A percentile compares a stretch with the other conserved stretches of the same genome.
phyloP scores from a whole-genome alignment of 73 alveolate species.

The Paramecium primaurelia region DNA sequence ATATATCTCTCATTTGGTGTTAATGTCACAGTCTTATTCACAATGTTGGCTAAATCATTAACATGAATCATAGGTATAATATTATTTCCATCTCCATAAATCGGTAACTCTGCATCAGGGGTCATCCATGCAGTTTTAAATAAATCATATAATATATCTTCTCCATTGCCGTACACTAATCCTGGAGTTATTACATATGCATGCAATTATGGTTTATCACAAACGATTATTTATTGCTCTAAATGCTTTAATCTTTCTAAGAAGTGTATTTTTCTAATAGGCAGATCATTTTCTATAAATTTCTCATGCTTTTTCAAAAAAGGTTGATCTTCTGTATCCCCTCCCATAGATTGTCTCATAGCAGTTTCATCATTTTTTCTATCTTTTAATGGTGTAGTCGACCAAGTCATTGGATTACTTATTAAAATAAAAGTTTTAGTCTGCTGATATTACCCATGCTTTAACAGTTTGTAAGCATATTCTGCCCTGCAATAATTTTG shows the following conservation, averaged over 20 bases:
- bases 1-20: conserved; percentile 58
- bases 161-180: conserved; percentile 15
- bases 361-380: conserved; percentile 1
- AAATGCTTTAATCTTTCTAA: neutral
- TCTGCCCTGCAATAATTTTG: neutral
- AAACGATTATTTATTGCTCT: neutral
- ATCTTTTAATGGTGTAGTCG: conserved; percentile 3
- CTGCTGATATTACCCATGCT: neutral
- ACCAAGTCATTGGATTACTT: neutral
- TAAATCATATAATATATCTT: conserved; percentile 18
- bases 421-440: neutral
- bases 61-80: conserved; percentile 70
- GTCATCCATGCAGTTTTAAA: conserved; percentile 53
- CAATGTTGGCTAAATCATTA: conserved; percentile 63
- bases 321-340: neutral
- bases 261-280: neutral
- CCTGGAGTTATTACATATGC: conserved; percentile 33
- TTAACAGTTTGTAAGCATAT: conserved; percentile 18
- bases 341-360: neutral
- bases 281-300: neutral
- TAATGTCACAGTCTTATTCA: conserved; percentile 30
- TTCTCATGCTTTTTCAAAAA: neutral
- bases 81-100: conserved; percentile 67
- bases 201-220: conserved; percentile 23
- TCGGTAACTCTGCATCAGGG: conserved; percentile 36